phyloP scores from a whole-genome alignment of 306 rosid genomes.

The Rubus parviflorus region DNA sequence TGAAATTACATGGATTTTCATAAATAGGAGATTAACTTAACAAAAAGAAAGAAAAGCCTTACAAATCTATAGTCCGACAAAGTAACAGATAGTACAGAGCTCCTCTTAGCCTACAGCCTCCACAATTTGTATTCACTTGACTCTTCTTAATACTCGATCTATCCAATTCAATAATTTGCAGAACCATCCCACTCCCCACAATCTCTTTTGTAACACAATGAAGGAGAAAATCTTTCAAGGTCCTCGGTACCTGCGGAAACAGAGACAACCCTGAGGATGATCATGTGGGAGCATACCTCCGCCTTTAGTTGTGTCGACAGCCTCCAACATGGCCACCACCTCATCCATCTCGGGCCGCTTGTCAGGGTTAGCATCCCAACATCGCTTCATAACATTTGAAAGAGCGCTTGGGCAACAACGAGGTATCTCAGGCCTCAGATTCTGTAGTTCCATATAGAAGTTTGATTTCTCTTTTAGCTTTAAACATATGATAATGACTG shows the following conservation, averaged over 20 bases:
- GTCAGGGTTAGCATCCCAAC: constrained; percentile 98
- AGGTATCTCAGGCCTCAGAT: constrained; percentile 96
- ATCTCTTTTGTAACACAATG: constrained; percentile 23
- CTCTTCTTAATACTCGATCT: constrained; percentile 31
- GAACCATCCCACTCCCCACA: constrained; percentile 20
- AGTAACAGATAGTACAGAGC: constrained; percentile 45
- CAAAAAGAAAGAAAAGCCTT: constrained; percentile 43
- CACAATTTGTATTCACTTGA: constrained; percentile 40
- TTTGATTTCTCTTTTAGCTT: constrained; percentile 12
- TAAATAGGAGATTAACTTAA: constrained; percentile 30
- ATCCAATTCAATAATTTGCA: constrained; percentile 41
- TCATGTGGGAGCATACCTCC: constrained; percentile 97
- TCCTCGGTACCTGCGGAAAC: constrained; percentile 83
- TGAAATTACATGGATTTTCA: constrained; percentile 23
- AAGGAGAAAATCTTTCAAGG: constrained; percentile 54
- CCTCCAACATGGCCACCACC: constrained; percentile 85
- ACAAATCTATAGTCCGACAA: constrained; percentile 60
- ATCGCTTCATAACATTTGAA: constrained; percentile 97
- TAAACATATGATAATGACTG: constrained; percentile 5
- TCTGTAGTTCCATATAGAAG: constrained; percentile 54
- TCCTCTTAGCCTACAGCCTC: constrained; percentile 45
- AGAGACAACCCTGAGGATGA: constrained; percentile 82
- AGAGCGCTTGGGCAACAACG: constrained; percentile 98
- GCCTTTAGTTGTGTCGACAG: constrained; percentile 90
- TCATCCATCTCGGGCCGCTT: constrained; percentile 98